Percentiles rank a stretch among this genome's conserved stretches.
These are phyloP conservation scores for Hanseniaspora mollemarum DNA, from an alignment of 805 yeast species.

Conservation along the genomic window DNA sequence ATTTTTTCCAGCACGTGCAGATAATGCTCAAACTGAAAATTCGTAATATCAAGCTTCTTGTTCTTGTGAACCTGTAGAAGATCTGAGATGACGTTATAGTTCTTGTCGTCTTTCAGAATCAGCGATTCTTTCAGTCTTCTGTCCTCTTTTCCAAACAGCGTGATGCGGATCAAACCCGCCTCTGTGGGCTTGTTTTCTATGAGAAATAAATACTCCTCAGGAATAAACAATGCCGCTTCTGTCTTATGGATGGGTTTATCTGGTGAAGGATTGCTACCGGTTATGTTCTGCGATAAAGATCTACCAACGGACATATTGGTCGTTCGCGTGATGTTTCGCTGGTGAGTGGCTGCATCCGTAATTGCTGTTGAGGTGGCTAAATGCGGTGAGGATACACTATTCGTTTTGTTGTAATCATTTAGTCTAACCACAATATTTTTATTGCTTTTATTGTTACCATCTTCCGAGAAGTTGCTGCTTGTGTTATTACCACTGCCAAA, in stretches of 20 bases:
- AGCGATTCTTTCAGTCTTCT: slow-evolving; percentile 11
- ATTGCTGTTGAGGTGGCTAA: not conserved
- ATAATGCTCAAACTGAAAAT: not conserved
- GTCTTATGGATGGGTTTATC: not conserved
- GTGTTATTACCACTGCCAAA: slow-evolving; percentile 1
- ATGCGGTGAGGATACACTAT: slow-evolving; percentile 1
- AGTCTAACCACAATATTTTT: slow-evolving; percentile 13
- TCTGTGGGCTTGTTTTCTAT: not conserved
- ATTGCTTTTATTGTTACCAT: not conserved
- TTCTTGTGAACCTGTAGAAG: not conserved
- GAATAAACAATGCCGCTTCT: not conserved
- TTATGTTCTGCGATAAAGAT: not conserved
- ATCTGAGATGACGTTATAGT: not conserved
- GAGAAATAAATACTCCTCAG: not conserved
- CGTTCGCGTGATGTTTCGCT: not conserved
- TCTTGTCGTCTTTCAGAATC: slow-evolving; percentile 4
- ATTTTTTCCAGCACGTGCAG: not conserved
- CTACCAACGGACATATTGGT: not conserved
- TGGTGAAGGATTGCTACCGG: not conserved
- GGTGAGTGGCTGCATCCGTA: not conserved
- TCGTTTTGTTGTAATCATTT: slow-evolving; percentile 8
- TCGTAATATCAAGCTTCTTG: not conserved
- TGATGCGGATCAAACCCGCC: not conserved
- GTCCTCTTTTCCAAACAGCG: slow-evolving; percentile 14
- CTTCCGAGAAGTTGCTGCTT: not conserved